These are phyloP conservation scores for Pleomassaria siparia DNA, from an alignment of 2,329 filamentous ascomycete genomes.

Conservation along the genomic window DNA sequence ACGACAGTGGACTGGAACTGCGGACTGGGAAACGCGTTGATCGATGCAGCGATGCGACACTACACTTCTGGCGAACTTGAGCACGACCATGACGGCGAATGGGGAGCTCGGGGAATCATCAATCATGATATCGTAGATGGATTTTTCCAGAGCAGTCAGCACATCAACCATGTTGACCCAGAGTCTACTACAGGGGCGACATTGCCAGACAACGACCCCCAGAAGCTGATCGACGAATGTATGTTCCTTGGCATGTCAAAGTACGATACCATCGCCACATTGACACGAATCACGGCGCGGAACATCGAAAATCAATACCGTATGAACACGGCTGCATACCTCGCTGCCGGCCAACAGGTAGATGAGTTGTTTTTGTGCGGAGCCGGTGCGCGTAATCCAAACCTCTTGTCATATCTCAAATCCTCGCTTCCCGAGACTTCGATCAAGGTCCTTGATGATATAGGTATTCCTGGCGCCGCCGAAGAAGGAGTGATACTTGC, in stretches of 20 bases:
- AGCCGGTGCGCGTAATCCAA: conserved; percentile 60
- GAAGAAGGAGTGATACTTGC: conserved; percentile 64
- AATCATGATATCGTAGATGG: conserved; percentile 56
- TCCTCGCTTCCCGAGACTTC: conserved; percentile 49
- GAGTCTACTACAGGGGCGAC: conserved; percentile 63
- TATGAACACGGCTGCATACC: conserved; percentile 49
- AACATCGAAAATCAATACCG: conserved; percentile 56
- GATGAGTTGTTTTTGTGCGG: conserved; percentile 64
- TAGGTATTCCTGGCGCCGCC: conserved; percentile 58
- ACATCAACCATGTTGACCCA: conserved; percentile 55
- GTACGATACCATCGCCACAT: conserved; percentile 59
- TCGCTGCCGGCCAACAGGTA: conserved; percentile 41
- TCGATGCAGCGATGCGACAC: conserved; percentile 58
- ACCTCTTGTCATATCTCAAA: conserved; percentile 58
- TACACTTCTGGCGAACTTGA: conserved; percentile 54
- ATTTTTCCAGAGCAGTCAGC: conserved; percentile 51
- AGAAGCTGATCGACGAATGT: conserved; percentile 54
- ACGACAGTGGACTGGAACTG: conserved; percentile 56
- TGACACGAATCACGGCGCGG: conserved; percentile 62
- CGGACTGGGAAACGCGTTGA: conserved; percentile 59
- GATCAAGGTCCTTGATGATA: conserved; percentile 59
- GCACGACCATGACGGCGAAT: conserved; percentile 56
- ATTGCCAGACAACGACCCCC: conserved; percentile 59
- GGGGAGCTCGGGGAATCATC: conserved; percentile 53
- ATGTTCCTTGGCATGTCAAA: conserved; percentile 48